Evolutionary conservation across 176 grass and related monocot species (phyloP), one percentile per base, ranked within the genome.

Genomic region (Rhipidocladum racemiflorum): DNA sequence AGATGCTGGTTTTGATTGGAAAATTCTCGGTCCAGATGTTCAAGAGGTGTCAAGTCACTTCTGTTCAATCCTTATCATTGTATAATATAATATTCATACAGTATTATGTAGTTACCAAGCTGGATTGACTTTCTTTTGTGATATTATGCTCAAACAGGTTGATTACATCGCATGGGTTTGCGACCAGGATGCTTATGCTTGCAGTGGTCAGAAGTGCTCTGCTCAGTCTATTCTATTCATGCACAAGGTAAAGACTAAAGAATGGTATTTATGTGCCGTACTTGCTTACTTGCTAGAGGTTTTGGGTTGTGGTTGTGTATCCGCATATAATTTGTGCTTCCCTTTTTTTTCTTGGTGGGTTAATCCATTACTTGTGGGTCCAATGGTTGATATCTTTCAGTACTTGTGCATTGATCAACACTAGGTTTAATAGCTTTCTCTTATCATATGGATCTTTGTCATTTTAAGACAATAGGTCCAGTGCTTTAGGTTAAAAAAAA

Each of bases 1-100:
- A 91, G 92, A 98, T 90, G 90, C 96, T 72, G 92, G 96, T 83
- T 98, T 93, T 98, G 96, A 95, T 83, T 98, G 92, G 96, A 98
- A 98, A 85, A 95, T 98, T 76, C 85, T 98, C 72, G 96, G 96
- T 80, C 96, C 92, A 68, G 96, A 98, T 91, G 96, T 98, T 88
- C 89, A 98, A 87, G 88, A 93, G 96, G 96, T 94, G 38, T 70
- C 9, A 61, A n/a, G 25, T 60, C 28, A 20, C 28, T 74, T 87
- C 3, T 82, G 27, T 65, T 79, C 24, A 55, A 23, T 46, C 10
- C 21, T 54, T 38, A 24, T 13, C 34, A 20, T 38, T 28, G n/a
- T 73, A 44, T 76, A n/a, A n/a, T n/a, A n/a, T n/a, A n/a, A n/a
- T n/a, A 13, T 75, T 60, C 5, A 21, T 61, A 81, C 13, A 30